These are phyloP conservation scores for Leccinum longicurvipes DNA, from an alignment of 768 basidiomycete species.

Conservation along the genomic window DNA sequence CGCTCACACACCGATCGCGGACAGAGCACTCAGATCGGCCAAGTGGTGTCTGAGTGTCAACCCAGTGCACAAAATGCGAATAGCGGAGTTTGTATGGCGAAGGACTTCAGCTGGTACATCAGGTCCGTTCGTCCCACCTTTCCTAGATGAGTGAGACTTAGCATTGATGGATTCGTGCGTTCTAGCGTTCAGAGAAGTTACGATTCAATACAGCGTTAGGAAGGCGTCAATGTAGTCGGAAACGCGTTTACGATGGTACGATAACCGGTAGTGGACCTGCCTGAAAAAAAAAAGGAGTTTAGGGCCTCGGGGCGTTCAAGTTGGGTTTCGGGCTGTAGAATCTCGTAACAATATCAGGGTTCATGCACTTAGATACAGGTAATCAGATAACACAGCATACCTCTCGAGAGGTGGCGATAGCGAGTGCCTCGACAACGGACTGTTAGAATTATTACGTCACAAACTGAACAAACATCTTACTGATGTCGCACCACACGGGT, in stretches of 20 bases:
- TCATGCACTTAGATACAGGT: too few relatives aligned
- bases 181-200: neutral
- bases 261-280: too few relatives aligned
- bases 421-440: constrained; percentile 35
- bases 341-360: neutral
- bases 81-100: neutral
- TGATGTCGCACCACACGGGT: constrained; percentile 56
- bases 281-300: too few relatives aligned
- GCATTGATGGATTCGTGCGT: neutral
- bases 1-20: neutral
- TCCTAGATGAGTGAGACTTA: neutral
- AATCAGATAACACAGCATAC: too few relatives aligned
- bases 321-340: neutral
- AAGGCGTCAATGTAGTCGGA: neutral
- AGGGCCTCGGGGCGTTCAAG: too few relatives aligned
- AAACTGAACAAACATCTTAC: constrained; percentile 25
- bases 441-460: neutral
- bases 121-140: neutral
- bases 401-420: constrained; percentile 22
- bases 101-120: neutral
- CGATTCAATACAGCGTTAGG: neutral
- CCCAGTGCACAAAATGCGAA: neutral
- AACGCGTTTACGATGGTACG: neutral
- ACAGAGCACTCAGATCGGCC: neutral
- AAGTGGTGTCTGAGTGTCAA: neutral